Conservation (phyloP, 1,284 basidiomycete species). For the Xerocomus amazonicus region DNA sequence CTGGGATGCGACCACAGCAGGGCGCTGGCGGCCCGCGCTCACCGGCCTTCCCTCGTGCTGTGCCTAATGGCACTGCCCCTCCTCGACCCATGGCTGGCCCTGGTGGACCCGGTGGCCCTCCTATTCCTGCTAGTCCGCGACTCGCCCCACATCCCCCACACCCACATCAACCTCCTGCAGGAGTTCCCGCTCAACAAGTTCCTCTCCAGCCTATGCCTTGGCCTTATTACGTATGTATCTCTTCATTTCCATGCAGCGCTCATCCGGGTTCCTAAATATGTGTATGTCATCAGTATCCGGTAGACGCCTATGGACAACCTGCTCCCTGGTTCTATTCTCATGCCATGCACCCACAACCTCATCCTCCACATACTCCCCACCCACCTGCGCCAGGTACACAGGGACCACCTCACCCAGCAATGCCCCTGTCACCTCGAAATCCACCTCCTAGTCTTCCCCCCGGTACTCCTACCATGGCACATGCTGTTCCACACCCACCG, state of each 20-base stretch:
- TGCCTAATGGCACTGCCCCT: slow-evolving; percentile 59
- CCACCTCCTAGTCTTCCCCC: slow-evolving; percentile 52
- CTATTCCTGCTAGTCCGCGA: slow-evolving; percentile 62
- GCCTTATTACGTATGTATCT: slow-evolving; percentile 42
- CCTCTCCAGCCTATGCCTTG: slow-evolving; percentile 37
- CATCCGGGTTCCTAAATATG: slow-evolving; percentile 12
- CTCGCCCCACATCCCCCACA: slow-evolving; percentile 57
- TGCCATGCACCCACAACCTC: slow-evolving; percentile 41
- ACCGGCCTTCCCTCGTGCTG: slow-evolving; percentile 57
- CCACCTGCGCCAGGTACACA: slow-evolving; percentile 29
- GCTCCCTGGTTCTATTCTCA: slow-evolving; percentile 30
- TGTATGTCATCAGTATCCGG: slow-evolving; percentile 19
- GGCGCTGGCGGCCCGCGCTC: slow-evolving; percentile 56
- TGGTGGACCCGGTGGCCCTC: slow-evolving; percentile 47
- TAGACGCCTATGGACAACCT: slow-evolving; percentile 27
- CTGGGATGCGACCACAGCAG: slow-evolving; percentile 40
- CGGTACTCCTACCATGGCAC: slow-evolving; percentile 61
- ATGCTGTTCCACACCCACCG: slow-evolving; percentile 47
- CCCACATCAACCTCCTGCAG: slow-evolving; percentile 40
- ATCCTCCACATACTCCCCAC: slow-evolving; percentile 33
- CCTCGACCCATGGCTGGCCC: slow-evolving; percentile 53
- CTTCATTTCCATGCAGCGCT: slow-evolving; percentile 23
- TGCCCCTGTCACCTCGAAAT: slow-evolving; percentile 65
- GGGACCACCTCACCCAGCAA: slow-evolving; percentile 40
- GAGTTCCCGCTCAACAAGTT: slow-evolving; percentile 41